Percentiles rank a stretch among this genome's conserved stretches.
Evolutionary conservation across 2,329 filamentous ascomycete genomes (phyloP).

Genomic region (Penicillium glabrum): DNA sequence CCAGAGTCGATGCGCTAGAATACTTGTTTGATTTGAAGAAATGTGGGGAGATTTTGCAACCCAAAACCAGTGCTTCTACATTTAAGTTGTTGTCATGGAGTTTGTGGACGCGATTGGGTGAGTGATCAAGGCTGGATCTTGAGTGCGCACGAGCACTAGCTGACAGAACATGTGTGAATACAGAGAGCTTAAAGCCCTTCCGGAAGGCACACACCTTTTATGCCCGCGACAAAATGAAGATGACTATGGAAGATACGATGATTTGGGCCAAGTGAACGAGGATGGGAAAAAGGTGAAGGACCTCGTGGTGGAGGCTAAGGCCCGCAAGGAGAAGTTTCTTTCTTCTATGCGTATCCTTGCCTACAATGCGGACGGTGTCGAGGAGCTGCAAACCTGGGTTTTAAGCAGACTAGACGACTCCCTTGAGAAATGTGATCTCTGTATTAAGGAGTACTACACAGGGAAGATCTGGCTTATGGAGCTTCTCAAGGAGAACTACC

Average conservation of each 20-base stretch:
- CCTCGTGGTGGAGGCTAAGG: slow-evolving; percentile 56
- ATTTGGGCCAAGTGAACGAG: slow-evolving; percentile 44
- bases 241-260: slow-evolving; percentile 65
- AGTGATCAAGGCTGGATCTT: slow-evolving; percentile 13
- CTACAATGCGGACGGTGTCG: slow-evolving; percentile 61
- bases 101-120: slow-evolving; percentile 45
- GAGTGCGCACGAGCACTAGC: neutral
- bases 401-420: slow-evolving; percentile 57
- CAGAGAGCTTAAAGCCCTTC: slow-evolving; percentile 46
- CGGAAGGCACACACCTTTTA: slow-evolving; percentile 60
- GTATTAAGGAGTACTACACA: slow-evolving; percentile 73
- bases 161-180: slow-evolving; percentile 7
- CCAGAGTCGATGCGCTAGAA: slow-evolving; percentile 1
- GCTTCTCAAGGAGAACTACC: slow-evolving; percentile 58
- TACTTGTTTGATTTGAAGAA: slow-evolving; percentile 2
- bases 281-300: slow-evolving; percentile 35
- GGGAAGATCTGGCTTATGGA: slow-evolving; percentile 64
- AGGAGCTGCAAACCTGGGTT: slow-evolving; percentile 62
- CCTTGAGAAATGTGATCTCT: slow-evolving; percentile 66
- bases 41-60: slow-evolving; percentile 14
- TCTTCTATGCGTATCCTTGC: slow-evolving; percentile 69
- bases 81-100: slow-evolving; percentile 33
- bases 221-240: slow-evolving; percentile 66
- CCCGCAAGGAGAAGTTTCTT: slow-evolving; percentile 62
- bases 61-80: slow-evolving; percentile 6